Evolutionary conservation across 495 filamentous ascomycete species (phyloP).

Genomic region (Zalerion maritima): DNA sequence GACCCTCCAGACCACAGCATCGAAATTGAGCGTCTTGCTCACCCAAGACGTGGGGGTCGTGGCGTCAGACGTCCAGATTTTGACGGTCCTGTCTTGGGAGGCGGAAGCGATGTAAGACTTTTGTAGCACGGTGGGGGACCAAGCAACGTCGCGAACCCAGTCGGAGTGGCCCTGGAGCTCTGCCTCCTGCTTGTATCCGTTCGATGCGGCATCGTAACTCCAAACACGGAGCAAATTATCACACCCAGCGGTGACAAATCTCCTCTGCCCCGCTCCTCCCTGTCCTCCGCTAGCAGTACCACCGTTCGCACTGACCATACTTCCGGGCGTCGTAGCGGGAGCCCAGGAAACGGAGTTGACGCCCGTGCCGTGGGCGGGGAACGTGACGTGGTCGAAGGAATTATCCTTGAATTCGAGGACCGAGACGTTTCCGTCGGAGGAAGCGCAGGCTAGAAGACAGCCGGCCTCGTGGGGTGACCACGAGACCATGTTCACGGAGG

Average conservation of each 20-base stretch:
- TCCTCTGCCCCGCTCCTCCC: slow-evolving; percentile 42
- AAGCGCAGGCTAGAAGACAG: slow-evolving; percentile 87
- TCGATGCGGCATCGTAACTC: slow-evolving; percentile 37
- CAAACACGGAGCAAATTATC: slow-evolving; percentile 91
- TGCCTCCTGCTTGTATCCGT: slow-evolving; percentile 37
- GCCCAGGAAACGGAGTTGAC: slow-evolving; percentile 96
- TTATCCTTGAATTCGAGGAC: slow-evolving; percentile 96
- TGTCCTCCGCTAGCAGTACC: slow-evolving; percentile 47
- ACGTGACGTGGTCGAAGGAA: slow-evolving; percentile 69
- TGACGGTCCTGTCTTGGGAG: slow-evolving; percentile 89
- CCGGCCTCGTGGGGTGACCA: slow-evolving; percentile 96
- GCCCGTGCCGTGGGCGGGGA: slow-evolving; percentile 81
- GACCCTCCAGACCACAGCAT: slow-evolving; percentile 82
- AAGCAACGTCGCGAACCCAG: slow-evolving; percentile 97
- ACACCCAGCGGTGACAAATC: slow-evolving; percentile 87
- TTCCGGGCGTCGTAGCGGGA: slow-evolving; percentile 64
- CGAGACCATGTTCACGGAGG: slow-evolving; percentile 86
- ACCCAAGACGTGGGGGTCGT: slow-evolving; percentile 52
- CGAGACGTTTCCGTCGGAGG: slow-evolving; percentile 78
- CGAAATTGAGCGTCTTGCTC: slow-evolving; percentile 70
- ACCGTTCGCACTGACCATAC: slow-evolving; percentile 62
- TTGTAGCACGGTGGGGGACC: slow-evolving; percentile 83
- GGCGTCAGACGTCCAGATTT: slow-evolving; percentile 81
- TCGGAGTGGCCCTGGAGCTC: slow-evolving; percentile 68
- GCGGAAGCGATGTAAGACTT: slow-evolving; percentile 93